These are phyloP conservation scores for Nicotiana benthamiana DNA, from an alignment of 257 asterid species.

Conservation along the genomic window DNA sequence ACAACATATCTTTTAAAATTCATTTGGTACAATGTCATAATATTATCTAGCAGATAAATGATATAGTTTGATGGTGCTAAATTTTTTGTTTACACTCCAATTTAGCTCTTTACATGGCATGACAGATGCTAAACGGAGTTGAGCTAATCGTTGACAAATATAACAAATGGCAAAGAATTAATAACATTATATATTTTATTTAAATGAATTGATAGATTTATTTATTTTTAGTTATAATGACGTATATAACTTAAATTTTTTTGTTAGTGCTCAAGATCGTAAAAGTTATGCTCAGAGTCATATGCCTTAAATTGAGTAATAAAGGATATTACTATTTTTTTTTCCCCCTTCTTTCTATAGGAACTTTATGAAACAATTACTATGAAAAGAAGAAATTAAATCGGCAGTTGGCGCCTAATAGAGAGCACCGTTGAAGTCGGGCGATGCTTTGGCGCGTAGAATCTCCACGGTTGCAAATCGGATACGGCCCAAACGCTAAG, in stretches of 20 bases:
- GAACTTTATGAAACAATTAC: not conserved
- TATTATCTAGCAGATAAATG: not conserved
- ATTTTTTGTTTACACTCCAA: not conserved
- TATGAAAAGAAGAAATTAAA: not conserved
- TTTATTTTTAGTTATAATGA: no score
- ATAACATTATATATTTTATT: no score
- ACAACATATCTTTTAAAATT: not conserved
- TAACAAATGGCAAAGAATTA: not conserved
- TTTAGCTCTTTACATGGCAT: not conserved
- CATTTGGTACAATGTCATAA: not conserved
- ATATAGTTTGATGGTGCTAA: not conserved
- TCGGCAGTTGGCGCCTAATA: conserved; percentile 17
- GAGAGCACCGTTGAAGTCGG: conserved; percentile 24
- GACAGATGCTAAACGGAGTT: not conserved
- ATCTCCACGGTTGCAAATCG: not conserved
- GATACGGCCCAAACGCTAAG: not conserved
- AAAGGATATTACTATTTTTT: not conserved
- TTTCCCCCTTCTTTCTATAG: no score
- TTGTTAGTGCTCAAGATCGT: not conserved
- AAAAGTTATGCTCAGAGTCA: not conserved
- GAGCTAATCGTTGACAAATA: not conserved
- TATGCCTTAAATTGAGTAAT: not conserved
- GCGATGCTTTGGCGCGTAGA: conserved; percentile 18
- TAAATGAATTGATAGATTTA: no score
- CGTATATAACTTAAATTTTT: no score